Evolutionary conservation across 805 yeast species (phyloP).

Genomic region (Pichia heedii): DNA sequence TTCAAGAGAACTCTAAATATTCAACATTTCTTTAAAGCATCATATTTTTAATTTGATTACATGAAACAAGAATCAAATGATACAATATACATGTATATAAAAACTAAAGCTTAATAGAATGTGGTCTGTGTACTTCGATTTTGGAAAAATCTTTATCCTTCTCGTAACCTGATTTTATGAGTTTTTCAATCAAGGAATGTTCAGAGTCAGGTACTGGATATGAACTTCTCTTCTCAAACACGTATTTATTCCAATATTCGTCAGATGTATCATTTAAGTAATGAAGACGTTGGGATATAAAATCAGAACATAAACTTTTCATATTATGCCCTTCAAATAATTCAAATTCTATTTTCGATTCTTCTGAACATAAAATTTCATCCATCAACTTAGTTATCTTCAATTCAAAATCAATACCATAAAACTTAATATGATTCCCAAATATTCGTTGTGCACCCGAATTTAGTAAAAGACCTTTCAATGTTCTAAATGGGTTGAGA

Average conservation of each 20-base stretch:
- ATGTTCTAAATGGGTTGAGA: conserved; percentile 39
- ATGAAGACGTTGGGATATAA: conserved; percentile 20
- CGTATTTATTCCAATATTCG: conserved; percentile 3
- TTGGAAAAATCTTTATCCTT: neutral
- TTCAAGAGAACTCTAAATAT: no score
- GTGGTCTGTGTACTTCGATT: neutral
- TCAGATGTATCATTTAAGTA: conserved; percentile 17
- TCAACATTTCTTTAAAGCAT: no score
- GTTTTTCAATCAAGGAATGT: neutral
- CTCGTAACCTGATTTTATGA: neutral
- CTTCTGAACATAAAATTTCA: conserved; percentile 24
- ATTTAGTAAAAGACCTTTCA: conserved; percentile 18
- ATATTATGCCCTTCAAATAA: conserved; percentile 15
- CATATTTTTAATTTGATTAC: no score
- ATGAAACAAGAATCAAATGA: no score
- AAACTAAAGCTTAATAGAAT: no score
- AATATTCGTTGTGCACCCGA: conserved; percentile 23
- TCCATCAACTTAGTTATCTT: conserved; percentile 25
- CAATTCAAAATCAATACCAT: conserved; percentile 24
- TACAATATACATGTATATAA: no score
- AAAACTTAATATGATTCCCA: conserved; percentile 25
- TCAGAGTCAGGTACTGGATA: neutral
- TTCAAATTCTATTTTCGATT: neutral
- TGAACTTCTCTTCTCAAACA: neutral
- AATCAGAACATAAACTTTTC: conserved; percentile 18